Base-by-base conservation (phyloP, 306 rosid species). In the Cicer yamashitae region DNA sequence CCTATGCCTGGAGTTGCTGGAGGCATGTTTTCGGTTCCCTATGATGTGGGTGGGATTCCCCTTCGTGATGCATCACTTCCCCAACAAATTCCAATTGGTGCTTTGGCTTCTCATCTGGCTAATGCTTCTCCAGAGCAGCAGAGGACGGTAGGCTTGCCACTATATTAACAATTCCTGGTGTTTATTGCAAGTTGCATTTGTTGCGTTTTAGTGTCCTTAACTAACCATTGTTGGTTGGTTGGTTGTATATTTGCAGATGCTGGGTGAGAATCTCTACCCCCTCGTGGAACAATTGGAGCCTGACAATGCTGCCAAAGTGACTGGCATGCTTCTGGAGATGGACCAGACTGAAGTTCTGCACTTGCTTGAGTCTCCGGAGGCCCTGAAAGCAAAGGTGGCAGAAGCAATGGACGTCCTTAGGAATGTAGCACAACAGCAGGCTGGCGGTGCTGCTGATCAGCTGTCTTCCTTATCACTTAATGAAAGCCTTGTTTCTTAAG, bases 261-360 rank as follows among this genome's bases (percentile, higher is more conserved):
- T 96, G 86, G 99, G 99, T 9, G 99, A 96, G 81, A 92, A 73
- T 80, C 99, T 96, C 2, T 96, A 96, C 84, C 99, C 99, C 3
- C 99, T 89, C 1, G 99, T 96, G 89, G 99, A 96, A 17, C 99
- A 90, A 84, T 85, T 96, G 78, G 99, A 96, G 87, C 89, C 92
- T 14, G 99, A 96, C 15, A 89, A 96, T 65, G 98, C 99, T 10
- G 99, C 99, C 6, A 96, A 96, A 84, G 99, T 96, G 30, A 96
- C 99, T 1, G 99, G 99, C 70, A 96, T 96, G 99, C 99, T 96
- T 71, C 84, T 96, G 81, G 99, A 96, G 90, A 96, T 96, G 99
- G 99, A 96, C 84, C 99, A 96, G 81, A 84, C 99, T 46, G 99
- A 96, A 83, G 99, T 96, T 71, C 73, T 96, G 81, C 99, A 96